Evolutionary conservation across 2,329 filamentous ascomycete genomes (phyloP).

Genomic region (Daldinia sp.): DNA sequence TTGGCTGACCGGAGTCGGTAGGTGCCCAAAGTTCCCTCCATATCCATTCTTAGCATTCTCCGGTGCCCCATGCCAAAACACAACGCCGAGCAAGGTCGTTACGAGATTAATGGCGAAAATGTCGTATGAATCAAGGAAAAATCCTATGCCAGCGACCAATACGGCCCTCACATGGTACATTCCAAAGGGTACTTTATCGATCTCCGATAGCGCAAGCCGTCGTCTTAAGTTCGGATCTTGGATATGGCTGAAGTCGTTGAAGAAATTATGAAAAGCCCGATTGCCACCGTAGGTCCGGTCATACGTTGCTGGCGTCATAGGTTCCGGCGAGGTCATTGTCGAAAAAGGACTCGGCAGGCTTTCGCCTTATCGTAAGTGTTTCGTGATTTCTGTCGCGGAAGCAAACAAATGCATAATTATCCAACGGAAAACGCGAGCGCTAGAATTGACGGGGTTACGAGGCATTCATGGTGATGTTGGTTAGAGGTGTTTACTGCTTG

Average conservation of each 20-base stretch:
- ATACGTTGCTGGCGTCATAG: constrained; percentile 52
- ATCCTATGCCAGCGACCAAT: constrained; percentile 82
- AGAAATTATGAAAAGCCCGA: constrained; percentile 79
- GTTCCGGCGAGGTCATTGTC: constrained; percentile 55
- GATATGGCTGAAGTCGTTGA: constrained; percentile 75
- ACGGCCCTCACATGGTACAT: constrained; percentile 81
- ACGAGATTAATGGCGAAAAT: constrained; percentile 85
- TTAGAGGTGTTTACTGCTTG: not conserved
- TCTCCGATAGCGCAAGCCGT: constrained; percentile 80
- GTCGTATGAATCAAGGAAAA: constrained; percentile 85
- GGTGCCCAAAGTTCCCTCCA: constrained; percentile 64
- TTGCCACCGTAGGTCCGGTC: constrained; percentile 70
- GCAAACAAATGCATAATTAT: constrained; percentile 13
- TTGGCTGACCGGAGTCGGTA: constrained; percentile 75
- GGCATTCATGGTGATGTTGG: constrained; percentile 26
- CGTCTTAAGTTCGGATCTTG: constrained; percentile 81
- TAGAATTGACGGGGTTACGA: constrained; percentile 16
- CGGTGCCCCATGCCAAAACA: constrained; percentile 73
- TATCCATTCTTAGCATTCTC: constrained; percentile 58
- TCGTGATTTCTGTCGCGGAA: constrained; percentile 12
- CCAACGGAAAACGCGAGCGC: constrained; percentile 3
- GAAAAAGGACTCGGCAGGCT: not conserved
- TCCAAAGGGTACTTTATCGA: constrained; percentile 82
- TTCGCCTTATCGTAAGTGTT: constrained; percentile 14
- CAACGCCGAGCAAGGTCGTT: constrained; percentile 77